phyloP scores from a whole-genome alignment of 2,329 filamentous ascomycete genomes.

The Trematosphaeria pertusa region DNA sequence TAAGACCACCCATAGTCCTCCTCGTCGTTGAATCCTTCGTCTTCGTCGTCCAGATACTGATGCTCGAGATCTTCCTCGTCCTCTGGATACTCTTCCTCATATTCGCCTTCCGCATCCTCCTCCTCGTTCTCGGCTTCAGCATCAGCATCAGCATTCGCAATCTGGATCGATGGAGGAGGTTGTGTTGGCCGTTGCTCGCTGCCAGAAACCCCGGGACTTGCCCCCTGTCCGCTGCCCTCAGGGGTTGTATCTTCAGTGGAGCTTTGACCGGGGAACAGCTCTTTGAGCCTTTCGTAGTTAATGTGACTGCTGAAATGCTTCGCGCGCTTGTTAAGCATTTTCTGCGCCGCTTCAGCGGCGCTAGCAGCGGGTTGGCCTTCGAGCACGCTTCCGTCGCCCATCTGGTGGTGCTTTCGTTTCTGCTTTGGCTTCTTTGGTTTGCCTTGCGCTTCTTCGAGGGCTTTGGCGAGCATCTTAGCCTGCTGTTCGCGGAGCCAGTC shows the following conservation, averaged over 20 bases:
- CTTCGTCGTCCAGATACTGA: conserved; percentile 52
- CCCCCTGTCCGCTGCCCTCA: conserved; percentile 26
- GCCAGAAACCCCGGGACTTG: conserved; percentile 25
- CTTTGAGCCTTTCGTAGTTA: conserved; percentile 55
- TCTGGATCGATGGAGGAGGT: conserved; percentile 13
- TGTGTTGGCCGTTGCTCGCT: conserved; percentile 7
- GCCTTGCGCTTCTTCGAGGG: conserved; percentile 63
- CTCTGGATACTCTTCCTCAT: conserved; percentile 44
- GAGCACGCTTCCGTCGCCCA: conserved; percentile 52
- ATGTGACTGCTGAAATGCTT: conserved; percentile 53
- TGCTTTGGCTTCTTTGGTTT: conserved; percentile 58
- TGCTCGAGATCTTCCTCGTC: conserved; percentile 49
- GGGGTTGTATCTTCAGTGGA: conserved; percentile 22
- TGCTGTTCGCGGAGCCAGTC: conserved; percentile 90
- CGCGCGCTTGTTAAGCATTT: conserved; percentile 56
- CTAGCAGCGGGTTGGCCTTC: conserved; percentile 51
- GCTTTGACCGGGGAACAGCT: conserved; percentile 42
- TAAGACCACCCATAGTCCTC: conserved; percentile 39
- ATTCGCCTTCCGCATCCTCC: conserved; percentile 36
- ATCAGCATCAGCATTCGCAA: conserved; percentile 24
- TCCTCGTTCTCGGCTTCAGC: conserved; percentile 35
- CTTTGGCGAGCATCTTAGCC: conserved; percentile 78
- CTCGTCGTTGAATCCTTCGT: conserved; percentile 52
- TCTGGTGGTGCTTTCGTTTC: conserved; percentile 46
- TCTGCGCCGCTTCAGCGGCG: conserved; percentile 53